Evolutionary conservation across 495 filamentous ascomycete genomes (phyloP).

Genomic region (Tuber calosporum): DNA sequence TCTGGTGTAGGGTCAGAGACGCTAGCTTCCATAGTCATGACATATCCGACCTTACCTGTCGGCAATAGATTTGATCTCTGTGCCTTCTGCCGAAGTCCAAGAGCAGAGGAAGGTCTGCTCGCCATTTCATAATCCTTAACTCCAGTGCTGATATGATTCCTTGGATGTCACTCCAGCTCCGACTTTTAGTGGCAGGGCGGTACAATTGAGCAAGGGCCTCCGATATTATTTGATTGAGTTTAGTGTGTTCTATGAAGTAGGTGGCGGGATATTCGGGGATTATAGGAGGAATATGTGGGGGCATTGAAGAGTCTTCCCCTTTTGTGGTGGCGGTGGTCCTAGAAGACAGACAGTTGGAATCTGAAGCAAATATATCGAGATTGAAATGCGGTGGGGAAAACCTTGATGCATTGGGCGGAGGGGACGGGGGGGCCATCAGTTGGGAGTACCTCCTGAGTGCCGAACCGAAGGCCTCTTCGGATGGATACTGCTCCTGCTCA

Average conservation of each 20-base stretch:
- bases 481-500: constrained; percentile 48
- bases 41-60: constrained; percentile 31
- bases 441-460: constrained; percentile 30
- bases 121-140: constrained; percentile 52
- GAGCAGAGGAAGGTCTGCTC: constrained; percentile 47
- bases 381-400: neutral
- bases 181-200: constrained; percentile 49
- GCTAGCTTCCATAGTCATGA: neutral
- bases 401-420: constrained; percentile 11
- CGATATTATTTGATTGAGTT: constrained; percentile 46
- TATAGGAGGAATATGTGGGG: constrained; percentile 10
- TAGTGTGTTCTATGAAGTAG: constrained; percentile 40
- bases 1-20: constrained; percentile 38
- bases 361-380: constrained; percentile 6
- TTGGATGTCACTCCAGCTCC: constrained; percentile 57
- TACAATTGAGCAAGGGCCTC: constrained; percentile 56
- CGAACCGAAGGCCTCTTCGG: constrained; percentile 30
- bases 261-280: constrained; percentile 29
- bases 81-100: constrained; percentile 47
- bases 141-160: constrained; percentile 51
- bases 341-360: constrained; percentile 25
- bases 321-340: constrained; percentile 17
- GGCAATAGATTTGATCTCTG: constrained; percentile 25
- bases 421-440: constrained; percentile 12
- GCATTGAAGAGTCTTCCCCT: constrained; percentile 7